These are phyloP conservation scores for Globisporangium solare DNA, from an alignment of 352 stramenopile genomes.

Conservation along the genomic window DNA sequence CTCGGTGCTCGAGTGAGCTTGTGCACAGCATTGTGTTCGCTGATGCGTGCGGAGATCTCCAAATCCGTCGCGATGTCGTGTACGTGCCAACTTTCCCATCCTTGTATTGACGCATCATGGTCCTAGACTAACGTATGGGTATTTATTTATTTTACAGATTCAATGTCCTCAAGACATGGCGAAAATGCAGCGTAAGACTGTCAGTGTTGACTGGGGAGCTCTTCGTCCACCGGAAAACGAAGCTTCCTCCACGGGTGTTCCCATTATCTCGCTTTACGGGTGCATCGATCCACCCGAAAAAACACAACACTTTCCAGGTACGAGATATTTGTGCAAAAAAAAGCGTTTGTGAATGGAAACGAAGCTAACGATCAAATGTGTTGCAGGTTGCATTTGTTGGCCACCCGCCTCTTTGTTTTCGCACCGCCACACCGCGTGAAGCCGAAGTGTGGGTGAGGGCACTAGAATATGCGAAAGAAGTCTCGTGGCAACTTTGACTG, in stretches of 20 bases:
- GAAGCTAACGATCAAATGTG: background rate
- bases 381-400: conserved; percentile 23
- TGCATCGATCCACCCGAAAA: conserved; percentile 18
- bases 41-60: conserved; percentile 20
- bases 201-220: conserved; percentile 23
- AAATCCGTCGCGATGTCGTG: conserved; percentile 19
- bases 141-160: conserved; percentile 11
- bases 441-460: conserved; percentile 24
- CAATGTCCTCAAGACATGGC: conserved; percentile 22
- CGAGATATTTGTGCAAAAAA: background rate
- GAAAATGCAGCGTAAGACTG: conserved; percentile 20
- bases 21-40: conserved; percentile 15
- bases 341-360: background rate
- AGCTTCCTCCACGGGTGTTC: conserved; percentile 11
- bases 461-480: conserved; percentile 31
- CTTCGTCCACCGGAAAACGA: conserved; percentile 22
- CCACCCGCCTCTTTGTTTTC: conserved; percentile 21
- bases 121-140: background rate
- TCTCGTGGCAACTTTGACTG: conserved; percentile 16
- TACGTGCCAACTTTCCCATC: conserved; percentile 1
- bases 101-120: background rate
- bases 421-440: conserved; percentile 11
- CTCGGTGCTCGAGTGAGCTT: conserved; percentile 15
- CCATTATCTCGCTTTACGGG: conserved; percentile 22
- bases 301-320: conserved; percentile 22